Conservation (phyloP, 2,329 filamentous ascomycete genomes). For the Rutstroemia sp. region DNA sequence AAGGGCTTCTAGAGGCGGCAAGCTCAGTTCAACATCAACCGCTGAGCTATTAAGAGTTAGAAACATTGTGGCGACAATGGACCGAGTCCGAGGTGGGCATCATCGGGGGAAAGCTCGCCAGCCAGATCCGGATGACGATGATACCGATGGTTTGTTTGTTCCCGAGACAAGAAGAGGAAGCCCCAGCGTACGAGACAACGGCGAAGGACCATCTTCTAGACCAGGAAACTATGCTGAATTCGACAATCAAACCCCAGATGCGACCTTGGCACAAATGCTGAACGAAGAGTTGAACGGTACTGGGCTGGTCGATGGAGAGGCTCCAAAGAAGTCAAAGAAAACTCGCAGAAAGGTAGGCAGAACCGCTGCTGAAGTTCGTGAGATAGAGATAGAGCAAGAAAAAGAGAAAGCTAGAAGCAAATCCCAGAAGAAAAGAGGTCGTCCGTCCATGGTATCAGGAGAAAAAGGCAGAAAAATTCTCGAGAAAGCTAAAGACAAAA, state of each 20-base stretch:
- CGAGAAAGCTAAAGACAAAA: conserved; percentile 2
- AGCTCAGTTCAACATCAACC: not conserved
- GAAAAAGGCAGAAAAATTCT: not conserved
- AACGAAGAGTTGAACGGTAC: conserved; percentile 11
- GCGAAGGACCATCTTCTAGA: conserved; percentile 4
- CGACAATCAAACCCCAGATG: conserved; percentile 5
- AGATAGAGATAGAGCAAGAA: conserved; percentile 8
- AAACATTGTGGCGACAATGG: not conserved
- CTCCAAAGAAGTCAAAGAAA: conserved; percentile 11
- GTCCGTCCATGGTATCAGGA: not conserved
- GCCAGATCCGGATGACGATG: not conserved
- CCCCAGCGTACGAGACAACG: not conserved
- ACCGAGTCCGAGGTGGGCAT: not conserved
- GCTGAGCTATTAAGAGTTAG: not conserved
- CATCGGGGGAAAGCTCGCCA: not conserved
- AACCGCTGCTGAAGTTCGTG: conserved; percentile 14
- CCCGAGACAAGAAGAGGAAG: conserved; percentile 9
- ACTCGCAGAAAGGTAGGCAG: conserved; percentile 17
- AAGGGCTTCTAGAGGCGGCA: not conserved
- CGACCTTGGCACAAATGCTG: conserved; percentile 8
- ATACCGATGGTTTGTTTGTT: conserved; percentile 16
- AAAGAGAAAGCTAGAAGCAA: conserved; percentile 18
- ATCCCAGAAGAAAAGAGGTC: conserved; percentile 15
- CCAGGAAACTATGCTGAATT: not conserved
- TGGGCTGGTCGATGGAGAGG: not conserved